These are phyloP conservation scores for Begonia masoniana DNA, from an alignment of 306 rosid species.

Conservation along the genomic window DNA sequence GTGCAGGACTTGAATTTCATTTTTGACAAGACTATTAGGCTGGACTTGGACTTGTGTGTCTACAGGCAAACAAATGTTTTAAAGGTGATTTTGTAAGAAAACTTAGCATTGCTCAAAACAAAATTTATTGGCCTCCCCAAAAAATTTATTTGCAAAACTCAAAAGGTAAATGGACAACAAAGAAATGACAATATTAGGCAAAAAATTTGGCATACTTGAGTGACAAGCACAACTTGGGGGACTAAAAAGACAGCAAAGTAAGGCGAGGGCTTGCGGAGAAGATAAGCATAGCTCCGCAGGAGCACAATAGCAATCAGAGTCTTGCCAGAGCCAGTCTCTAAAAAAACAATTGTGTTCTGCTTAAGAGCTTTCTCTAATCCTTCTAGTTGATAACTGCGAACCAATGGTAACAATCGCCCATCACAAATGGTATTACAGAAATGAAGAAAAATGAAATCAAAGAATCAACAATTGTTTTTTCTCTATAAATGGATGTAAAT, in stretches of 20 bases:
- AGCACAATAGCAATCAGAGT: constrained; percentile 87
- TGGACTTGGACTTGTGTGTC: too few relatives aligned
- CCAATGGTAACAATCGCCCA: constrained; percentile 1
- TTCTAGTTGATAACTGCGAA: constrained; percentile 66
- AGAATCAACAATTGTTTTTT: not conserved
- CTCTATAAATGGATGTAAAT: too few relatives aligned
- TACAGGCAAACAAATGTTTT: too few relatives aligned
- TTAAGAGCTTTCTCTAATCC: constrained; percentile 50
- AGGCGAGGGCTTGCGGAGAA: constrained; percentile 55
- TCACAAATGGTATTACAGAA: not conserved
- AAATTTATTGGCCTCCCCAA: too few relatives aligned
- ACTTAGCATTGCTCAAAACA: too few relatives aligned
- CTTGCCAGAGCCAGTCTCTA: constrained; percentile 92
- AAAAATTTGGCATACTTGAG: constrained; percentile 36
- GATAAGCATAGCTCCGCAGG: constrained; percentile 53
- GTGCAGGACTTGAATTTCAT: too few relatives aligned
- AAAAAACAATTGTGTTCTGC: constrained; percentile 54
- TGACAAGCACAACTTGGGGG: constrained; percentile 70
- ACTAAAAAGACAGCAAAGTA: constrained; percentile 65
- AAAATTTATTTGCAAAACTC: too few relatives aligned
- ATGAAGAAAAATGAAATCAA: not conserved
- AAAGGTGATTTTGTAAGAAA: too few relatives aligned
- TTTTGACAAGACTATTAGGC: too few relatives aligned
- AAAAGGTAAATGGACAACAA: too few relatives aligned
- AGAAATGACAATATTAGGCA: not conserved